A percentile compares a stretch with the other conserved stretches of the same genome.
These are phyloP conservation scores for Lecanosticta acicola DNA, from an alignment of 2,329 filamentous ascomycete genomes.

Conservation along the genomic window DNA sequence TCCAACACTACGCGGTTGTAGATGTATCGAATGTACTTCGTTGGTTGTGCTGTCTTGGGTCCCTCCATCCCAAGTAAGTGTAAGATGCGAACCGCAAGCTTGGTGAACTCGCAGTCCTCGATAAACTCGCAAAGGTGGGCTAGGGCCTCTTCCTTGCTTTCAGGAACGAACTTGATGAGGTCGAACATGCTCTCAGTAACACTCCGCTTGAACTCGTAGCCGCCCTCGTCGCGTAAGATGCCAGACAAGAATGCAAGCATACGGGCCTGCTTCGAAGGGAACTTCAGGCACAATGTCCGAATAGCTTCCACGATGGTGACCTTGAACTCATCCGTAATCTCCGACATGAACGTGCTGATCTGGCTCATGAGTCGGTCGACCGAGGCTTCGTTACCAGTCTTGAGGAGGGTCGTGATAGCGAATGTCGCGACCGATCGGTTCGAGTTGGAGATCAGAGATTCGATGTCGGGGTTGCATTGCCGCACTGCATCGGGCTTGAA, in stretches of 20 bases:
- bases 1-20: slow-evolving; percentile 97
- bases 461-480: slow-evolving; percentile 94
- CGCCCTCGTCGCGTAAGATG: slow-evolving; percentile 93
- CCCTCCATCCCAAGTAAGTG: slow-evolving; percentile 92
- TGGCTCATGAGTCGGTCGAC: slow-evolving; percentile 98
- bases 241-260: slow-evolving; percentile 97
- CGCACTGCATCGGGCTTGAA: slow-evolving; percentile 93
- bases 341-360: slow-evolving; percentile 95
- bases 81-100: slow-evolving; percentile 89
- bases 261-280: slow-evolving; percentile 94
- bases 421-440: slow-evolving; percentile 98
- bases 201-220: slow-evolving; percentile 95
- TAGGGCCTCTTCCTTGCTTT: slow-evolving; percentile 73
- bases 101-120: slow-evolving; percentile 98
- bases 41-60: slow-evolving; percentile 89
- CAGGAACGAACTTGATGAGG: slow-evolving; percentile 96
- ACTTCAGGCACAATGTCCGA: slow-evolving; percentile 91
- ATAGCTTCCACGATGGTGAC: slow-evolving; percentile 99
- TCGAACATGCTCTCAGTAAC: slow-evolving; percentile 99
- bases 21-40: slow-evolving; percentile 98
- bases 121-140: slow-evolving; percentile 98
- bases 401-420: slow-evolving; percentile 93
- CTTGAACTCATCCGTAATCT: slow-evolving; percentile 99
- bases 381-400: slow-evolving; percentile 95
- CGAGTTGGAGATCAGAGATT: slow-evolving; percentile 90